Conservation (phyloP, 805 yeast species). For the Candida piceae region DNA sequence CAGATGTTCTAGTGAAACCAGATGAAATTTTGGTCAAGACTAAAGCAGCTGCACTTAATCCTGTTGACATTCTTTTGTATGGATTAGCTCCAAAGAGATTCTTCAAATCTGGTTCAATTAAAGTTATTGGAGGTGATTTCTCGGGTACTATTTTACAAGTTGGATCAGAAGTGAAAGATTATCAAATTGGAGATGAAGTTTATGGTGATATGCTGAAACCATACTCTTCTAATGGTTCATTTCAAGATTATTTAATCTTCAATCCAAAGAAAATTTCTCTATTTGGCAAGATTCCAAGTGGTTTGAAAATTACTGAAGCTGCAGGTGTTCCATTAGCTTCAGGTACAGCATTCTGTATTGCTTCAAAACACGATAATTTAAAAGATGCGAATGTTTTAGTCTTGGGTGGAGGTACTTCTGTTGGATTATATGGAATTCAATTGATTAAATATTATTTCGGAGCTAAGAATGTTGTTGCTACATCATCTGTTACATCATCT, state of each 20-base stretch:
- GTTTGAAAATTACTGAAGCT: slow-evolving; percentile 48
- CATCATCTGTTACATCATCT: slow-evolving; percentile 35
- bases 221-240: slow-evolving; percentile 31
- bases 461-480: slow-evolving; percentile 49
- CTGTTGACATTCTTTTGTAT: slow-evolving; percentile 13
- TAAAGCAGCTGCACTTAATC: slow-evolving; percentile 15
- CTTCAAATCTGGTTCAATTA: not conserved
- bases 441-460: slow-evolving; percentile 45
- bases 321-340: slow-evolving; percentile 62
- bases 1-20: slow-evolving; percentile 8
- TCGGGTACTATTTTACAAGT: slow-evolving; percentile 15
- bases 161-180: slow-evolving; percentile 12
- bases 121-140: slow-evolving; percentile 15
- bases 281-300: slow-evolving; percentile 42
- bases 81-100: slow-evolving; percentile 5
- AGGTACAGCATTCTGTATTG: slow-evolving; percentile 50
- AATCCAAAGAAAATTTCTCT: slow-evolving; percentile 30
- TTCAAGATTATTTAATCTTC: slow-evolving; percentile 40
- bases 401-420: slow-evolving; percentile 72
- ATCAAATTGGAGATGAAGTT: slow-evolving; percentile 14
- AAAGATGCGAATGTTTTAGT: slow-evolving; percentile 48
- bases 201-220: slow-evolving; percentile 7
- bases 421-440: slow-evolving; percentile 54
- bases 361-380: slow-evolving; percentile 25
- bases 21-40: slow-evolving; percentile 13